phyloP scores from a whole-genome alignment of 2,329 filamentous ascomycete species.

The Hortaea sp. region DNA sequence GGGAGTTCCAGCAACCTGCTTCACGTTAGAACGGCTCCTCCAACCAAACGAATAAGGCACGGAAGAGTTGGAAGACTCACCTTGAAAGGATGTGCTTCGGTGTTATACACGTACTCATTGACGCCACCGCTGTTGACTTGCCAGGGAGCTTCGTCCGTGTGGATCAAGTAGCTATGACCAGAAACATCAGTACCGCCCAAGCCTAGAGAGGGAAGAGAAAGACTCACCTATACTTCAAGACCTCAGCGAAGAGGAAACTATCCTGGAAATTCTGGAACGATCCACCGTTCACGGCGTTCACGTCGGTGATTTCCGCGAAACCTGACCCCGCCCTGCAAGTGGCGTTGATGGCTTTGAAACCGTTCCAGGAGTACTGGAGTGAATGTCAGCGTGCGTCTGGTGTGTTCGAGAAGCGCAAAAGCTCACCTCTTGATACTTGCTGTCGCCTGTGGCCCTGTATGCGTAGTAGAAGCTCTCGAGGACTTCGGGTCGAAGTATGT shows the following conservation, averaged over 20 bases:
- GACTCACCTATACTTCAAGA: slow-evolving; percentile 29
- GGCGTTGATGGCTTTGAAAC: slow-evolving; percentile 7
- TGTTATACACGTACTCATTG: slow-evolving; percentile 30
- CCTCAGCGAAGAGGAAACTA: slow-evolving; percentile 18
- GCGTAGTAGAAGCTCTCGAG: slow-evolving; percentile 8
- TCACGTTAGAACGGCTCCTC: neutral
- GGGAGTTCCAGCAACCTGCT: slow-evolving; percentile 1
- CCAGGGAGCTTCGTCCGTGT: neutral
- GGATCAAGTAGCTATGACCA: neutral
- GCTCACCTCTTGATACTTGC: slow-evolving; percentile 24
- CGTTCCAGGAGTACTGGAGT: slow-evolving; percentile 4
- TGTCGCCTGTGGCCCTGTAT: slow-evolving; percentile 7
- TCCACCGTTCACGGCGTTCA: slow-evolving; percentile 6
- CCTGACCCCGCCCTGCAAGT: slow-evolving; percentile 4
- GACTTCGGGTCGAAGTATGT: slow-evolving; percentile 51
- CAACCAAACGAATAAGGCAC: neutral
- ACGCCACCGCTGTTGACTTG: neutral
- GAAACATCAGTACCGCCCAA: slow-evolving; percentile 25
- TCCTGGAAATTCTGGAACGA: slow-evolving; percentile 1
- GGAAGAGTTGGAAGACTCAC: neutral
- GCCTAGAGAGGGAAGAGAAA: slow-evolving; percentile 18
- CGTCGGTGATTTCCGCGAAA: slow-evolving; percentile 7
- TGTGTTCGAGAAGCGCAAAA: neutral
- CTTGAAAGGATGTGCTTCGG: slow-evolving; percentile 25
- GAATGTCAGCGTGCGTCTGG: neutral